These are phyloP conservation scores for Plenodomus biglobosus DNA, from an alignment of 2,329 filamentous ascomycete genomes.

Conservation along the genomic window DNA sequence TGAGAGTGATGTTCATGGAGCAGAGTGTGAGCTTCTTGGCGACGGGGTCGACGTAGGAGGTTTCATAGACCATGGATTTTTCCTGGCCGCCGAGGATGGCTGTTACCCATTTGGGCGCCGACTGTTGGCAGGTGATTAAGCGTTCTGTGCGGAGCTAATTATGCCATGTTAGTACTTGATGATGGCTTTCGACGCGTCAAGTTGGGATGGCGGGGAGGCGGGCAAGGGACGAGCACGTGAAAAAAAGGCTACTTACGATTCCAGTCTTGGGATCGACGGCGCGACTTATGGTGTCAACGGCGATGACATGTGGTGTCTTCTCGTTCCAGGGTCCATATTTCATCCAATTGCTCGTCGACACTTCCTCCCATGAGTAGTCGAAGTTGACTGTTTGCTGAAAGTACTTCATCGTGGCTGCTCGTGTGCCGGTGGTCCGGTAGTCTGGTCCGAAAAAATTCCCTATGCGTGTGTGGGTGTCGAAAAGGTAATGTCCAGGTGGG, in stretches of 20 bases:
- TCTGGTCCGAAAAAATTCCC: not conserved
- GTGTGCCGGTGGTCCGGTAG: slow-evolving; percentile 17
- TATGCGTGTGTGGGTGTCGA: not conserved
- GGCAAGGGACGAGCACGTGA: slow-evolving; percentile 7
- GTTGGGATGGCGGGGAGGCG: slow-evolving; percentile 1
- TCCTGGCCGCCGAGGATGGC: slow-evolving; percentile 77
- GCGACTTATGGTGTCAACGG: slow-evolving; percentile 88
- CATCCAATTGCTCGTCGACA: slow-evolving; percentile 95
- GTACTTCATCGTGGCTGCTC: slow-evolving; percentile 73
- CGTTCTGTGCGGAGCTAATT: slow-evolving; percentile 69
- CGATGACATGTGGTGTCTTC: slow-evolving; percentile 93
- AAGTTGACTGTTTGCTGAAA: slow-evolving; percentile 89
- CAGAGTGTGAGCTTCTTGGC: slow-evolving; percentile 93
- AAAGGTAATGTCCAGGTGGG: not conserved
- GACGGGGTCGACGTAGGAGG: slow-evolving; percentile 86
- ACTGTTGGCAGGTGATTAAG: slow-evolving; percentile 64
- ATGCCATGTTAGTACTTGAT: not conserved
- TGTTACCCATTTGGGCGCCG: slow-evolving; percentile 78
- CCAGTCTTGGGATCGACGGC: slow-evolving; percentile 63
- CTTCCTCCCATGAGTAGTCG: slow-evolving; percentile 98
- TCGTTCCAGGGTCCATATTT: slow-evolving; percentile 99
- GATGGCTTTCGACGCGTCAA: not conserved
- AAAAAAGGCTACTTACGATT: slow-evolving; percentile 57
- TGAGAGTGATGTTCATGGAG: slow-evolving; percentile 90
- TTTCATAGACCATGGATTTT: slow-evolving; percentile 88